These are phyloP conservation scores for Fraxinus greggii DNA, from an alignment of 305 asterid genomes.

Conservation along the genomic window DNA sequence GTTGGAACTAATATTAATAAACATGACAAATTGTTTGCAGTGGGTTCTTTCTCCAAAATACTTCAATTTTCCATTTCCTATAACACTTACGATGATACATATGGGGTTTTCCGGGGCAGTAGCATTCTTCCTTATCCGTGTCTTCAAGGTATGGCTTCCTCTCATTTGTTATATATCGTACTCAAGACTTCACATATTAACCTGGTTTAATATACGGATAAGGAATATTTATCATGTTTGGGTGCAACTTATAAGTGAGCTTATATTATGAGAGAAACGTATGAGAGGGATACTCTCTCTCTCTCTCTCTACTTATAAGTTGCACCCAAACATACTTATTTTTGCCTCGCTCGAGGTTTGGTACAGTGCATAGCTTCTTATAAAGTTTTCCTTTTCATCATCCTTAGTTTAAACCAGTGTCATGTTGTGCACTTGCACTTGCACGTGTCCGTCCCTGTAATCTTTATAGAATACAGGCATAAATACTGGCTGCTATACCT, in stretches of 20 bases:
- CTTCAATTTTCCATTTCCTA: constrained; percentile 76
- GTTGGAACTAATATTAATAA: constrained; percentile 3
- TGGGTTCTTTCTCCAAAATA: constrained; percentile 88
- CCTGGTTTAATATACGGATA: neutral
- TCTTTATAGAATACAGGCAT: neutral
- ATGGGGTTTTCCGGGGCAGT: constrained; percentile 86
- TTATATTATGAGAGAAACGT: neutral
- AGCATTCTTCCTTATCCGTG: constrained; percentile 70
- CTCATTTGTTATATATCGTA: neutral
- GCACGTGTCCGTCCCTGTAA: neutral
- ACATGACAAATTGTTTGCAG: constrained; percentile 39
- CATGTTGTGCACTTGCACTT: neutral
- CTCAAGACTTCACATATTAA: neutral
- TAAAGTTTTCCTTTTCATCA: neutral
- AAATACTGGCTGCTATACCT: neutral
- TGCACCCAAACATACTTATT: neutral
- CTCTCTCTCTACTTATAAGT: neutral
- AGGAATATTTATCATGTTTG: neutral
- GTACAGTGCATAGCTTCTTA: neutral
- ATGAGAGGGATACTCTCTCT: neutral
- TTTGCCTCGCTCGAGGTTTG: neutral
- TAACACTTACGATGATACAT: constrained; percentile 82
- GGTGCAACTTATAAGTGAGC: neutral
- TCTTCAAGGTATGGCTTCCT: constrained; percentile 56
- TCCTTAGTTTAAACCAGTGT: neutral